Evolutionary conservation across 768 basidiomycete genomes (phyloP), one percentile per base, ranked within the genome.

Genomic region (Boletus fagicola): DNA sequence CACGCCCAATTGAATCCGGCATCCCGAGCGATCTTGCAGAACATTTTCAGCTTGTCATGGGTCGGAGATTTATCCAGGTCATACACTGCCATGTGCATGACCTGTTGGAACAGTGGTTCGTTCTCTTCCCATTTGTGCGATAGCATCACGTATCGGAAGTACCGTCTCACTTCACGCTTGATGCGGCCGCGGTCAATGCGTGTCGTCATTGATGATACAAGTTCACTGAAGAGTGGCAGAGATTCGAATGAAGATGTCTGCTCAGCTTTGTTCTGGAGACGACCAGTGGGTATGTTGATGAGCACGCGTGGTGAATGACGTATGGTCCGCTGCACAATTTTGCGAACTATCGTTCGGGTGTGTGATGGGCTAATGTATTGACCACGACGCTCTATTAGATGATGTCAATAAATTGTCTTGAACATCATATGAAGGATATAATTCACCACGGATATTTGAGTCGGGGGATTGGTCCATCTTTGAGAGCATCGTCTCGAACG

Each of bases 81-180:
- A n/a, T 53, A 53, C 10, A 53, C 52, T 16, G 42, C 30, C 2
- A 20, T n/a, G 18, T 33, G 30, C 3, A 35, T 15, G 13, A 55
- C 40, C 31, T 26, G 40, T 40, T 52, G 13, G 31, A 51, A 55
- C 18, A 55, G 2, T 2, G 56, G 56, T 16, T 56, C 54, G 33
- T 56, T 53, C 1, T 24, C 54, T 35, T 53, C 49, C 49, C 49
- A 56, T 24, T n/a, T 57, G 36, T 57, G 56, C 16, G 56, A 57
- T 1, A 57, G 36, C 56, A 54, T 54, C 6, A 35, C 45, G 13
- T 56, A 56, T 38, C 22, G 33, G 51, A 53, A 56, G 28, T 38
- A 46, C 28, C 16, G 42, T 39, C 20, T 24, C 9, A 54, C 45
- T 26, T 47, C 43, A 16, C 13, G 51, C 30, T 57, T 54, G 36